Conservation (phyloP, 1,284 basidiomycete genomes). For the Ceratobasidium sp. region DNA sequence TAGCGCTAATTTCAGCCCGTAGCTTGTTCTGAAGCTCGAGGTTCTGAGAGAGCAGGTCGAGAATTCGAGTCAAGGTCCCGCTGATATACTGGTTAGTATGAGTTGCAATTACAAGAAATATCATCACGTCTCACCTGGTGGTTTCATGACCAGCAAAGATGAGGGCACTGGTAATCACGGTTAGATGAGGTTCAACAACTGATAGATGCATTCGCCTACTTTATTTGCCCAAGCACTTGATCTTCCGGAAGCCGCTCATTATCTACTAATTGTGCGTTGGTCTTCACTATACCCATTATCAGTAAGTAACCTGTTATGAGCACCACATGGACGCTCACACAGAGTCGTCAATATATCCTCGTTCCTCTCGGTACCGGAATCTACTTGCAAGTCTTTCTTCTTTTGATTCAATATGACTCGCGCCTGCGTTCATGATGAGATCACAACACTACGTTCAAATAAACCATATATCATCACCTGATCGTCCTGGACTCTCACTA, state of each 20-base stretch:
- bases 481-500: slow-evolving; percentile 14
- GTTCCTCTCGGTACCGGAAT: too few species aligned
- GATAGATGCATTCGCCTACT: too few species aligned
- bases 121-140: not conserved
- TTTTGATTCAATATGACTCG: slow-evolving; percentile 1
- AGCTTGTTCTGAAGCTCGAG: not conserved
- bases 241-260: not conserved
- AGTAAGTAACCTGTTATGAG: too few species aligned
- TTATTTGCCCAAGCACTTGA: slow-evolving; percentile 23
- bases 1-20: not conserved
- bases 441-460: not conserved
- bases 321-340: too few species aligned
- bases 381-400: not conserved
- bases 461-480: not conserved
- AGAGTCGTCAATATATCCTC: slow-evolving; percentile 11
- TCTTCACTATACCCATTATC: slow-evolving; percentile 2
- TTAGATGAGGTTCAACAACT: too few species aligned
- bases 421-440: not conserved
- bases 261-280: not conserved
- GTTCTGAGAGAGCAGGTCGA: not conserved
- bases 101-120: too few species aligned
- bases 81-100: not conserved
- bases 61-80: slow-evolving; percentile 5
- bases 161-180: not conserved
- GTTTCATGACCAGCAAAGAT: too few species aligned